Evolutionary conservation across 1,284 basidiomycete genomes (phyloP).

Genomic region (Farysia itapuensis): DNA sequence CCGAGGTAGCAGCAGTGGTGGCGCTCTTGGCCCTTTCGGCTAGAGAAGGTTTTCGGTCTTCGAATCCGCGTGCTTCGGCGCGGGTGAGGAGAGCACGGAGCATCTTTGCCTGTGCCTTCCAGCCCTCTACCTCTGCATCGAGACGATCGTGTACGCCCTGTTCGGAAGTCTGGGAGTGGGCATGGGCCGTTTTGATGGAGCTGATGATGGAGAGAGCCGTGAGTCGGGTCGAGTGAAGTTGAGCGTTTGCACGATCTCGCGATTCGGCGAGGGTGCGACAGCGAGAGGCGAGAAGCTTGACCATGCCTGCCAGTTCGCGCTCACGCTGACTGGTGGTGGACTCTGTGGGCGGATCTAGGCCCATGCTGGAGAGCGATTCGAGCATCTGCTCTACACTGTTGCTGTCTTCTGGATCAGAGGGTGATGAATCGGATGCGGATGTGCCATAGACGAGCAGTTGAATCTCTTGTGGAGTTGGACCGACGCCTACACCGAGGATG

Average conservation of each 20-base stretch:
- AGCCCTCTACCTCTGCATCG: constrained; percentile 54
- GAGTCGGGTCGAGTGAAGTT: constrained; percentile 48
- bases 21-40: constrained; percentile 12
- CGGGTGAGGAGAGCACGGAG: constrained; percentile 49
- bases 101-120: constrained; percentile 53
- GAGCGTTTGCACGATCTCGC: constrained; percentile 19
- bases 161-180: constrained; percentile 46
- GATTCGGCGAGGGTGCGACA: constrained; percentile 23
- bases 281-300: constrained; percentile 31
- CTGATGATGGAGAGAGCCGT: constrained; percentile 54
- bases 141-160: constrained; percentile 44
- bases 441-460: constrained; percentile 46
- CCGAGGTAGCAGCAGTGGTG: constrained; percentile 6
- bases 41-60: constrained; percentile 21
- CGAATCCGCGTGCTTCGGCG: constrained; percentile 38
- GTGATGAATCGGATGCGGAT: constrained; percentile 3
- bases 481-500: constrained; percentile 43
- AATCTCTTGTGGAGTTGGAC: constrained; percentile 48
- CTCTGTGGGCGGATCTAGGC: constrained; percentile 23
- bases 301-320: constrained; percentile 38
- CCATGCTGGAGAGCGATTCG: constrained; percentile 37
- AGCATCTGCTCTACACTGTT: constrained; percentile 22
- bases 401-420: constrained; percentile 8
- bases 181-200: constrained; percentile 46
- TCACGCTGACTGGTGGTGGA: constrained; percentile 22